Conservation (phyloP, 2,329 filamentous ascomycete species). For the Beauveria medogensis region DNA sequence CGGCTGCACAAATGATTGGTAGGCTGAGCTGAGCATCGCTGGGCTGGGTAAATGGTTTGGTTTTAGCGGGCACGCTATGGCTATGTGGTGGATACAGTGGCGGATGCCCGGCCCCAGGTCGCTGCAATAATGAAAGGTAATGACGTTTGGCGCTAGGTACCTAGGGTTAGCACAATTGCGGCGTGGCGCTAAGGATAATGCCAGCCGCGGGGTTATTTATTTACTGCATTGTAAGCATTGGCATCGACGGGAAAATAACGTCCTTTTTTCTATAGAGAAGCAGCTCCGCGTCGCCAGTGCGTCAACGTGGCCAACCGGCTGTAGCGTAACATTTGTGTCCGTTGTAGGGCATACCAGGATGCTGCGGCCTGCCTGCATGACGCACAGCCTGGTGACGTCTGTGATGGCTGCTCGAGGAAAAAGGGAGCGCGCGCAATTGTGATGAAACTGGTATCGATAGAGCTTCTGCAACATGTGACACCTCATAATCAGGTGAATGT, state of each 20-base stretch:
- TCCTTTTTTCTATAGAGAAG: background rate
- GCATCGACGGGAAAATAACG: background rate
- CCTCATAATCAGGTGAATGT: background rate
- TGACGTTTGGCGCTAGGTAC: background rate
- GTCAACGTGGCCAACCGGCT: background rate
- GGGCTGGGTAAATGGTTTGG: background rate
- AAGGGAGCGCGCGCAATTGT: background rate
- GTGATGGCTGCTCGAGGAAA: background rate
- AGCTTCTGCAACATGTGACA: background rate
- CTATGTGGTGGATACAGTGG: background rate
- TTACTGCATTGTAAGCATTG: background rate
- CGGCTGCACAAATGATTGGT: background rate
- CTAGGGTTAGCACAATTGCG: background rate
- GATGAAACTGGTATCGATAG: background rate
- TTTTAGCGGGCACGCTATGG: background rate
- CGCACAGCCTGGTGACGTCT: conserved; percentile 3
- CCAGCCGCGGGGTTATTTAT: background rate
- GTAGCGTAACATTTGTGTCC: background rate
- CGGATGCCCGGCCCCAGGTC: background rate
- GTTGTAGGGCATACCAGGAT: background rate
- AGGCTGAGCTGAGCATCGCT: background rate
- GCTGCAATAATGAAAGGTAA: background rate
- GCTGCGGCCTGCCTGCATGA: background rate
- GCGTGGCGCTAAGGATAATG: background rate
- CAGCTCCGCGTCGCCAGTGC: background rate